Base-by-base conservation (phyloP, 768 basidiomycete species). In the Asterophora parasitica region DNA sequence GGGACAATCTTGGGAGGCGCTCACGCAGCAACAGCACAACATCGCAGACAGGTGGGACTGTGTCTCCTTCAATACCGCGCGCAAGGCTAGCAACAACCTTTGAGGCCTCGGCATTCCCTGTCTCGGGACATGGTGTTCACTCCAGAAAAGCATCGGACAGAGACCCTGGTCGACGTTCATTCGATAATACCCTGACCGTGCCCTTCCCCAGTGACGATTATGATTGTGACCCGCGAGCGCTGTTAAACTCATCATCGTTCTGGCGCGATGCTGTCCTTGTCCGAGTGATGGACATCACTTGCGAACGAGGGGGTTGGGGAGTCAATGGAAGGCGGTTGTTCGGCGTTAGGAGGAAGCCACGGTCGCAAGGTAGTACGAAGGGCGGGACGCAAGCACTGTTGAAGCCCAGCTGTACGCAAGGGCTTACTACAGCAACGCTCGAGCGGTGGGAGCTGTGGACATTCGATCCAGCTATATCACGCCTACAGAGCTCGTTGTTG, bases 401-500 rank as follows among this genome's bases (percentile, higher is more conserved):
- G 38, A 50, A 41, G 23, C 41, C 42, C 40, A 34, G 49, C 19
- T 56, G 51, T 9, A 51, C 58, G 11, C 59, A 66, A 30, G 85
- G 85, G 11, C 64, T 91, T 50, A 80, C 85, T 15, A 56, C 68
- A 23, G 74, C 83, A 9, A 82, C 81, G 19, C 64, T 92, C 33
- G 86, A 90, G 48, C 71, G 89, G 45, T 92, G 90, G 90, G 88
- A 92, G 54, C 55, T 86, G 23, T 92, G 90, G 90, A 75, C 72
- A 32, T 84, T 88, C 56, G 85, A 92, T 54, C 79, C 80, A 7
- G 65, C 70, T 4, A 62, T 69, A 12, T 66, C 74, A 15, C 63
- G 61, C 31, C 44, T 83, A 43, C 77, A 75, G 43, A 74, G 72
- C 35, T 80, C 80, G 2, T 42, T 78, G 7, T 62, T 88, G 27